Conservation (phyloP, 2,329 filamentous ascomycete genomes). For the Xylariaceae sp. region DNA sequence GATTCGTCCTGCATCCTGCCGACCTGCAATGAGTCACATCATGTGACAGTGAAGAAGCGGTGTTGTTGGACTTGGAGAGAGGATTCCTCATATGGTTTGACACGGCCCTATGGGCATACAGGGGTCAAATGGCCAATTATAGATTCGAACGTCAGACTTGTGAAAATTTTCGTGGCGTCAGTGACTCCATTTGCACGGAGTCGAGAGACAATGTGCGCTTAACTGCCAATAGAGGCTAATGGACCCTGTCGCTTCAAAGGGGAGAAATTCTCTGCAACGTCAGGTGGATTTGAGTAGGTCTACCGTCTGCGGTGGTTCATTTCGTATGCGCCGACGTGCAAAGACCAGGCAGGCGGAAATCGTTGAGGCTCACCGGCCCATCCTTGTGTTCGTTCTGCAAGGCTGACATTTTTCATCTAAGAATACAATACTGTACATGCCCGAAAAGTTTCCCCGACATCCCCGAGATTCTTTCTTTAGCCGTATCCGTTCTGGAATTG, state of each 20-base stretch:
- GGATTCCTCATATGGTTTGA: neutral
- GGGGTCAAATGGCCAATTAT: slow-evolving; percentile 10
- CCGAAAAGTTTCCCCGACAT: too few relatives aligned
- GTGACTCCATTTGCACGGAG: too few relatives aligned
- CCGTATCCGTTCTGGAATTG: too few relatives aligned
- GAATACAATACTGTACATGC: neutral
- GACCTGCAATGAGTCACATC: too few relatives aligned
- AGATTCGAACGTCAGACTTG: slow-evolving; percentile 13
- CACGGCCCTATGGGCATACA: slow-evolving; percentile 4
- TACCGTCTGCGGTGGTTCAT: slow-evolving; percentile 1
- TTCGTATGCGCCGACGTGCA: neutral
- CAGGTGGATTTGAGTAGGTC: too few relatives aligned
- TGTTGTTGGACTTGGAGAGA: too few relatives aligned
- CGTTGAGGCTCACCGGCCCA: slow-evolving; percentile 4
- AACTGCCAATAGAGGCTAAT: slow-evolving; percentile 1
- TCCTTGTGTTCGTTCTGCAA: neutral
- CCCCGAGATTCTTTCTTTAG: too few relatives aligned
- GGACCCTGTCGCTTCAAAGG: neutral
- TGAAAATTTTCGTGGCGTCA: slow-evolving; percentile 17
- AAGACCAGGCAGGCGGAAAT: neutral
- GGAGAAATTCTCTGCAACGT: too few relatives aligned
- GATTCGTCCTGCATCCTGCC: too few relatives aligned
- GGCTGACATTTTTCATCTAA: neutral
- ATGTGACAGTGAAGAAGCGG: too few relatives aligned
- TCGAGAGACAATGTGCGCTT: neutral